These are phyloP conservation scores for Calonectria multiphialidica DNA, from an alignment of 2,329 filamentous ascomycete species.

Conservation along the genomic window DNA sequence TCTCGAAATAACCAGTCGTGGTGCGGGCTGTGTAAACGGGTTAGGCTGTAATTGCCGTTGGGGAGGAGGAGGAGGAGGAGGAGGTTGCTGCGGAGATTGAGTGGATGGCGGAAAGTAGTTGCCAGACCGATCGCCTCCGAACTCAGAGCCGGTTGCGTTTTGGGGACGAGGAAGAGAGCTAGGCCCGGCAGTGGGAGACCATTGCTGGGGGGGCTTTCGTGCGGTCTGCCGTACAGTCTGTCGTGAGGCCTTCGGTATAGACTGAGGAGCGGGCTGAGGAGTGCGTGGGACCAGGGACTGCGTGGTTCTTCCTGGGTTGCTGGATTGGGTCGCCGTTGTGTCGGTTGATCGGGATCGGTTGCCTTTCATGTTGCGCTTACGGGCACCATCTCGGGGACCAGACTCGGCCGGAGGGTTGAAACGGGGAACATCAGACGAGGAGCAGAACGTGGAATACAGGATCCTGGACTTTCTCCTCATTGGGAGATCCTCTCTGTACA, in stretches of 20 bases:
- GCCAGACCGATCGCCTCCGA: background rate
- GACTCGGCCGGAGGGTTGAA: background rate
- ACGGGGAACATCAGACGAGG: background rate
- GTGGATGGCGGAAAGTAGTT: background rate
- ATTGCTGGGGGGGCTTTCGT: background rate
- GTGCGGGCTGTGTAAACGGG: background rate
- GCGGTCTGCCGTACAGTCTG: background rate
- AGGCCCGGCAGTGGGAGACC: background rate
- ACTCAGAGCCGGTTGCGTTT: background rate
- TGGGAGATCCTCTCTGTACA: constrained; percentile 6
- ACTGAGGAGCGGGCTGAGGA: too few species aligned
- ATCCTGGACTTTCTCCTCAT: constrained; percentile 25
- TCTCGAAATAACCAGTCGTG: background rate
- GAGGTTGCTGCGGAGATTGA: background rate
- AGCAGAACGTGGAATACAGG: constrained; percentile 26
- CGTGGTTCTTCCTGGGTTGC: background rate
- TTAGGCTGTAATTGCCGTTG: background rate
- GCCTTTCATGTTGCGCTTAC: constrained; percentile 11
- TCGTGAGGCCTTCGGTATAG: background rate
- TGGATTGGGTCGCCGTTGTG: background rate
- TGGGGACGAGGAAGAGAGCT: background rate
- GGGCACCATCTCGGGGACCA: constrained; percentile 1
- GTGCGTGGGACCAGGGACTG: background rate
- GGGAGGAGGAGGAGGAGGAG: too few species aligned
- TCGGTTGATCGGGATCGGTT: background rate